These are phyloP conservation scores for Arctostaphylos glauca DNA, from an alignment of 148 eudicot species.

Conservation along the genomic window DNA sequence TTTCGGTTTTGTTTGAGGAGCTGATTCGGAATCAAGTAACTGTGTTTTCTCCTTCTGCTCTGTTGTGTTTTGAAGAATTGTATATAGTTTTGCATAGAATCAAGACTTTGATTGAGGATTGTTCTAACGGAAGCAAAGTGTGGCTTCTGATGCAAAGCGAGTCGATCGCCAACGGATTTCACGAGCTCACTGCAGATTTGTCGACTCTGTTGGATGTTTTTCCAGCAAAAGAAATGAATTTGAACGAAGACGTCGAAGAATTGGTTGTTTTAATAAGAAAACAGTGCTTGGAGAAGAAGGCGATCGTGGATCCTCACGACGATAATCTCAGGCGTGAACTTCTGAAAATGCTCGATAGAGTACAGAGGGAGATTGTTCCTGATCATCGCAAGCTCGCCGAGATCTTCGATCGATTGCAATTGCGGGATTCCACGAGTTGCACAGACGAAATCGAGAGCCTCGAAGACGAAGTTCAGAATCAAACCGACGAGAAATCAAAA, in stretches of 20 bases:
- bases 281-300: slow-evolving; percentile 45
- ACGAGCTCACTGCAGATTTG: slow-evolving; percentile 57
- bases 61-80: slow-evolving; percentile 72
- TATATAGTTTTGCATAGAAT: slow-evolving; percentile 62
- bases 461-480: slow-evolving; percentile 72
- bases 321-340: slow-evolving; percentile 39
- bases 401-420: slow-evolving; percentile 45
- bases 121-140: slow-evolving; percentile 55
- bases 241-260: slow-evolving; percentile 68
- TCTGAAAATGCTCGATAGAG: slow-evolving; percentile 45
- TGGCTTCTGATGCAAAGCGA: slow-evolving; percentile 70
- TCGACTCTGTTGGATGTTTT: slow-evolving; percentile 76
- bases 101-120: slow-evolving; percentile 59
- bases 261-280: slow-evolving; percentile 49
- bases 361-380: slow-evolving; percentile 62
- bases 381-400: slow-evolving; percentile 40
- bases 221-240: slow-evolving; percentile 47
- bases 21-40: slow-evolving; percentile 25
- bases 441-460: slow-evolving; percentile 67
- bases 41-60: slow-evolving; percentile 37
- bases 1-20: slow-evolving; percentile 56
- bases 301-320: slow-evolving; percentile 40
- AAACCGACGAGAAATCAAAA: slow-evolving; percentile 62
- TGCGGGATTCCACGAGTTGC: slow-evolving; percentile 70
- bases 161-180: slow-evolving; percentile 44